Evolutionary conservation across 495 filamentous ascomycete genomes (phyloP).

Genomic region (Staphylotrichum longicolle): DNA sequence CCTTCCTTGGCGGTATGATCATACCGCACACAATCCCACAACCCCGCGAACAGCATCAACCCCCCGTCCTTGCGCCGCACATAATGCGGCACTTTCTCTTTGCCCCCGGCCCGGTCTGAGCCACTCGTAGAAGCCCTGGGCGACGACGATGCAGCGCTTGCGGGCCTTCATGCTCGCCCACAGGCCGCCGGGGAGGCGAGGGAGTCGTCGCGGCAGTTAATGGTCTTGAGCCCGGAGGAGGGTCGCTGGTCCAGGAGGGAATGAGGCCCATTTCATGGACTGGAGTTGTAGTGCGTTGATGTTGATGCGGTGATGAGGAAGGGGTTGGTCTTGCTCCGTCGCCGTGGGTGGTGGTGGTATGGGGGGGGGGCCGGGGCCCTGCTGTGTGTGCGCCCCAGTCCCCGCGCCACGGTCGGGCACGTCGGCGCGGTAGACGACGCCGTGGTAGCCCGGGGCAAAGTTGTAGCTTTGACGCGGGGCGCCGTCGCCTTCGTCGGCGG

Average conservation of each 20-base stretch:
- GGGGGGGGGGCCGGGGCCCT: no score
- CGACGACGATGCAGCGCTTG: constrained; percentile 83
- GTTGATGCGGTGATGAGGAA: background rate
- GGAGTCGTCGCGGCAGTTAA: constrained; percentile 94
- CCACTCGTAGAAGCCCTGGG: constrained; percentile 97
- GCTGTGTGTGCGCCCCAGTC: background rate
- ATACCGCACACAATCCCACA: constrained; percentile 83
- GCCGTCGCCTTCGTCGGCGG: constrained; percentile 57
- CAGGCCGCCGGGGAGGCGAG: constrained; percentile 72
- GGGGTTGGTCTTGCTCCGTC: constrained; percentile 14
- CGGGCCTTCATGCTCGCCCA: constrained; percentile 87
- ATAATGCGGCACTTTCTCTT: constrained; percentile 80
- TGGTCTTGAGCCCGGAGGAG: constrained; percentile 81
- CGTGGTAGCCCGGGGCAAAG: constrained; percentile 84
- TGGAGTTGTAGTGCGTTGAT: constrained; percentile 64
- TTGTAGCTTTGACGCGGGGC: constrained; percentile 82
- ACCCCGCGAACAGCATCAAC: constrained; percentile 83
- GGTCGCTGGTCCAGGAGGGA: constrained; percentile 39
- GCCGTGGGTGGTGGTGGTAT: constrained; percentile 4
- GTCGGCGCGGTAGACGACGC: constrained; percentile 82
- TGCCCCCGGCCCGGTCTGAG: constrained; percentile 66
- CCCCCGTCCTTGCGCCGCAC: constrained; percentile 75
- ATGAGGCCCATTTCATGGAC: constrained; percentile 79
- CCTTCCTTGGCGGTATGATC: background rate
- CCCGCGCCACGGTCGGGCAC: constrained; percentile 53